Conservation (phyloP, 2,329 filamentous ascomycete genomes). For the Fusarium tupiense region DNA sequence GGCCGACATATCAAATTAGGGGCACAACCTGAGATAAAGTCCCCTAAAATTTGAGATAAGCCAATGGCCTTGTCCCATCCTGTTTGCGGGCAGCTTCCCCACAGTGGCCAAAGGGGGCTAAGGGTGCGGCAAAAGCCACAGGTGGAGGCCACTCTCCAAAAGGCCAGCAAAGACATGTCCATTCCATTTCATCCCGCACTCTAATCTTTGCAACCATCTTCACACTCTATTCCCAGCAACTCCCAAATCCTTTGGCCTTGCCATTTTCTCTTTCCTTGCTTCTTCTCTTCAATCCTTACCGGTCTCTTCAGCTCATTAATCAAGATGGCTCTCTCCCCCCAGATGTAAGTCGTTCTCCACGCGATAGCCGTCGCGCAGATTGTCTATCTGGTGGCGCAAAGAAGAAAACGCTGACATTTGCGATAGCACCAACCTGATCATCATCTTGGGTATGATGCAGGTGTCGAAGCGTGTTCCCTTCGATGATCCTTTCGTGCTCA, state of each 20-base stretch:
- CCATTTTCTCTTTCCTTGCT: slow-evolving; percentile 12
- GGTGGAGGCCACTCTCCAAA: slow-evolving; percentile 32
- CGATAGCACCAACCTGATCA: slow-evolving; percentile 85
- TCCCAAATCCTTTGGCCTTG: slow-evolving; percentile 11
- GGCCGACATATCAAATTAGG: slow-evolving; percentile 18
- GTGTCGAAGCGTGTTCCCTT: slow-evolving; percentile 95
- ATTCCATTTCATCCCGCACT: slow-evolving; percentile 33
- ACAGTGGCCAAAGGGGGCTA: slow-evolving; percentile 37
- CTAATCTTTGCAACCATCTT: slow-evolving; percentile 17
- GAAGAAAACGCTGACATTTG: slow-evolving; percentile 37
- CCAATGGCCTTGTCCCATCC: slow-evolving; percentile 4
- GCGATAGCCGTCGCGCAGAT: slow-evolving; percentile 22
- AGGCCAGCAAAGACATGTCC: slow-evolving; percentile 43
- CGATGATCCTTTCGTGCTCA: slow-evolving; percentile 76
- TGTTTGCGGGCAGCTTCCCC: slow-evolving; percentile 25
- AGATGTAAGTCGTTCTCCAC: slow-evolving; percentile 63
- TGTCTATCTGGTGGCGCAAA: slow-evolving; percentile 20
- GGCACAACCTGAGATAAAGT: slow-evolving; percentile 6
- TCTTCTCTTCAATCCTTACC: background rate
- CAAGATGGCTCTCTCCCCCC: slow-evolving; percentile 72
- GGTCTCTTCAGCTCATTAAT: slow-evolving; percentile 6
- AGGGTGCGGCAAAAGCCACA: slow-evolving; percentile 35
- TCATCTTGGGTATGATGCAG: slow-evolving; percentile 99
- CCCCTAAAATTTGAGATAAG: slow-evolving; percentile 30
- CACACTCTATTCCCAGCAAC: slow-evolving; percentile 8